Evolutionary conservation across 2,329 filamentous ascomycete species (phyloP).

Genomic region (Venturia carpophila): DNA sequence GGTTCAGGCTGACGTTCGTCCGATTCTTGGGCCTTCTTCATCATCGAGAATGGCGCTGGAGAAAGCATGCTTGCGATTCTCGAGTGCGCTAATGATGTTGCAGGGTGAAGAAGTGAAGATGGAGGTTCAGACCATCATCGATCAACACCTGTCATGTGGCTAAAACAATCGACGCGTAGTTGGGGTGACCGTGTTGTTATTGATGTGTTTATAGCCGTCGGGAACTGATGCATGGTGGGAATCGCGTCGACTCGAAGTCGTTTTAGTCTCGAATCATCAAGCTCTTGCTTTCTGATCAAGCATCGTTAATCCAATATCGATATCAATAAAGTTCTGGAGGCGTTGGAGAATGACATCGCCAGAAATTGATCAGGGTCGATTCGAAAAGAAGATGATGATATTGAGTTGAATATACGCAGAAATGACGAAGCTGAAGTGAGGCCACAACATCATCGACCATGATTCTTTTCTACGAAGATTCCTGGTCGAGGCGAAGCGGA

Average conservation of each 20-base stretch:
- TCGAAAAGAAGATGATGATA: no score
- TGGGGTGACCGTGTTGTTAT: background rate
- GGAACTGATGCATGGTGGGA: background rate
- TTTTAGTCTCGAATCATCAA: no score
- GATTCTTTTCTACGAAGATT: no score
- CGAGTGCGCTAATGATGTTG: background rate
- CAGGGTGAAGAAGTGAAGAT: background rate
- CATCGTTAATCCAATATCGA: no score
- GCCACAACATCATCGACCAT: no score
- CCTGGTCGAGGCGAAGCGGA: no score
- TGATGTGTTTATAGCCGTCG: background rate
- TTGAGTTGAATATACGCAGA: no score
- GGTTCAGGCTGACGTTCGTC: background rate
- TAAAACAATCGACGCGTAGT: background rate
- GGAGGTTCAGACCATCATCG: background rate
- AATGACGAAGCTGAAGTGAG: no score
- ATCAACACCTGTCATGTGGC: background rate
- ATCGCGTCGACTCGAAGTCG: background rate
- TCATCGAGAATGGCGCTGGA: constrained; percentile 1
- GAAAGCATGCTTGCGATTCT: background rate
- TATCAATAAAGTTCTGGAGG: no score
- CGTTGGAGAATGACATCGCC: no score
- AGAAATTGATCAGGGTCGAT: no score
- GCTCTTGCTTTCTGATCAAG: no score
- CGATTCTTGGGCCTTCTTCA: background rate